Evolutionary conservation across 345 rosid species (phyloP), one percentile per base, ranked within the genome.

Genomic region (Brassica incana): DNA sequence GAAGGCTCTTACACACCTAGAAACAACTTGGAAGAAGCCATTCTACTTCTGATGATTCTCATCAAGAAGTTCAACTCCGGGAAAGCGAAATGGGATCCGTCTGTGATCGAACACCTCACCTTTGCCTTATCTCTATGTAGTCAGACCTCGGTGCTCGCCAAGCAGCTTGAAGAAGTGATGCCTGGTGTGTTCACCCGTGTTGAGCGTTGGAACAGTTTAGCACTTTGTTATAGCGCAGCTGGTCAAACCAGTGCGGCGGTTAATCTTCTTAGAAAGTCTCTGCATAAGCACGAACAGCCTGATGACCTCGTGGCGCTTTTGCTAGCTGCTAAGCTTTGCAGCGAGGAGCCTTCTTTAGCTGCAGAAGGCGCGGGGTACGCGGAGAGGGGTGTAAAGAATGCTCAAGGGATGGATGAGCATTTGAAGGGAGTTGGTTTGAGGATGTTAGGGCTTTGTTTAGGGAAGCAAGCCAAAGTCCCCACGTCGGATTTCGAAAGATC

Each of bases 1-100:
- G 96, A 95, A 11, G 95, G 97, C 67, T 87, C 97, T 0, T 92
- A 83, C 82, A 85, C 88, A 50, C 98, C 99, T 5, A 91, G 87
- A 82, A 88, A 90, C 79, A 92, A 95, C 86, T 74, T 95, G 77
- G 99, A 95, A 85, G 98, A 95, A 86, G 93, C 97, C 40, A 85
- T 95, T 81, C 88, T 95, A 67, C 94, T 95, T 80, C 85, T 95
- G 72, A 86, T 95, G 93, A 88, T 92, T 81, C 88, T 92, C 30
- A 43, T 91, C 69, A 83, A 86, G 86, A 95, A 92, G 77, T 81
- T 80, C 74, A 74, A 77, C 84, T 86, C 84, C 10, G 91, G 97
- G 16, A 85, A 87, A 77, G 85, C 80, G 27, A 85, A 83, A 77
- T 91, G 94, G 95, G 99, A 95, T 82, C 89, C 94, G 11, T 87